phyloP scores from a whole-genome alignment of 768 basidiomycete genomes.

The Termitomyces sp. region DNA sequence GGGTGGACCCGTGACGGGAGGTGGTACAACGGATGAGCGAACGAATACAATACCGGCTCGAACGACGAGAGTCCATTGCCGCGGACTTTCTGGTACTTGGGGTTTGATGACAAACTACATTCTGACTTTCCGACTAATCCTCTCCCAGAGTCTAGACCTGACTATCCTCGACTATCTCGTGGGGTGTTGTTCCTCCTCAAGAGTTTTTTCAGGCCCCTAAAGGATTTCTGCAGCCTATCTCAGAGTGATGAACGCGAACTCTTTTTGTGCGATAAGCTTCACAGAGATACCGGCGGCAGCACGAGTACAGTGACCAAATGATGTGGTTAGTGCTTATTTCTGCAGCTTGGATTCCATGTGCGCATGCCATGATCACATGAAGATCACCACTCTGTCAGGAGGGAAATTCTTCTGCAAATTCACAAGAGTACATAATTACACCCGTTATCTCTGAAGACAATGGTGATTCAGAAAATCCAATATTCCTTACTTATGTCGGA shows the following conservation, averaged over 20 bases:
- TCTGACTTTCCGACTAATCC: no score
- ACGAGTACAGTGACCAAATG: neutral
- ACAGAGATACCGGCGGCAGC: no score
- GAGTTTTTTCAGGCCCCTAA: neutral
- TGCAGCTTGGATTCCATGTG: neutral
- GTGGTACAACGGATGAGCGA: conserved; percentile 6
- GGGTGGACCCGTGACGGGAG: neutral
- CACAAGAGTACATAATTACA: neutral
- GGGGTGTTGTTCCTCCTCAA: neutral
- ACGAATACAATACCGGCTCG: neutral
- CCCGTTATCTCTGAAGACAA: neutral
- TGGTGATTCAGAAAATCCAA: neutral
- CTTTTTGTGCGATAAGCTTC: no score
- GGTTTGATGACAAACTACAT: neutral
- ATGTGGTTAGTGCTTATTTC: neutral
- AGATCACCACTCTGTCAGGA: neutral
- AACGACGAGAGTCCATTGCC: neutral
- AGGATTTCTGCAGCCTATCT: neutral
- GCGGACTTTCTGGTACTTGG: neutral
- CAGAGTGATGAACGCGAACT: neutral
- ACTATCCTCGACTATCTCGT: neutral
- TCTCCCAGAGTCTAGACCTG: neutral
- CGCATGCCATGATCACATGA: neutral
- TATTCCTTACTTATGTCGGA: conserved; percentile 9
- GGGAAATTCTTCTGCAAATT: no score